phyloP scores from a whole-genome alignment of 768 basidiomycete species.

The Zangia roseola region DNA sequence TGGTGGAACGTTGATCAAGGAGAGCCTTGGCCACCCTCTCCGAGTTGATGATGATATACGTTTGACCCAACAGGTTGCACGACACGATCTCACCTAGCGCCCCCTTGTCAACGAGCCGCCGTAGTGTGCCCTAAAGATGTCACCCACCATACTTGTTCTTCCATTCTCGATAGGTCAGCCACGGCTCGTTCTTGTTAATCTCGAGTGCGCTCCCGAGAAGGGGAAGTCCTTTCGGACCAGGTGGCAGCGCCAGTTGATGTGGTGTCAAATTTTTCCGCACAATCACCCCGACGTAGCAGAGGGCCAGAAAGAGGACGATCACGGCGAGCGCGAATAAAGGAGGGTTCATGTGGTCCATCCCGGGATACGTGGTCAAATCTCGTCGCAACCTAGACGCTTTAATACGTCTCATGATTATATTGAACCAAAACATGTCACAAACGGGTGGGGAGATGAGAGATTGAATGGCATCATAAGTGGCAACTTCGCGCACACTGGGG shows the following conservation, averaged over 20 bases:
- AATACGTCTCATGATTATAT: too few species aligned
- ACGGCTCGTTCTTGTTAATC: slow-evolving; percentile 26
- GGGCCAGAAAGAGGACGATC: not conserved
- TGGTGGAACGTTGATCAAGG: slow-evolving; percentile 43
- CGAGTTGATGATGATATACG: slow-evolving; percentile 30
- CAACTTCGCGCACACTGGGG: too few species aligned
- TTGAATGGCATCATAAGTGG: too few species aligned
- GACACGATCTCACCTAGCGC: slow-evolving; percentile 21
- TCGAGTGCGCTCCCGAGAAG: slow-evolving; percentile 26
- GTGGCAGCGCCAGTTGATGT: slow-evolving; percentile 24
- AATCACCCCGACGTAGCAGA: slow-evolving; percentile 1
- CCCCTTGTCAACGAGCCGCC: not conserved
- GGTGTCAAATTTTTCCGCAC: slow-evolving; percentile 9
- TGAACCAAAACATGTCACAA: too few species aligned
- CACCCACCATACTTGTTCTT: slow-evolving; percentile 29
- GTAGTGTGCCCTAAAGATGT: not conserved
- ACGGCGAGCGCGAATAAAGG: not conserved
- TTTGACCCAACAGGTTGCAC: slow-evolving; percentile 19
- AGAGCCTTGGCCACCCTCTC: slow-evolving; percentile 39
- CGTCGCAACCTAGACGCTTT: too few species aligned
- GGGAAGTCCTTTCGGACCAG: slow-evolving; percentile 30
- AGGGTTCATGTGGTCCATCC: slow-evolving; percentile 4
- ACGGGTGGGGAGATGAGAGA: too few species aligned
- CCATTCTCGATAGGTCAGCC: slow-evolving; percentile 35
- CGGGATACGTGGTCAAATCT: not conserved